Conservation (phyloP, 2,329 filamentous ascomycete genomes). For the Ceratocystis variospora region DNA sequence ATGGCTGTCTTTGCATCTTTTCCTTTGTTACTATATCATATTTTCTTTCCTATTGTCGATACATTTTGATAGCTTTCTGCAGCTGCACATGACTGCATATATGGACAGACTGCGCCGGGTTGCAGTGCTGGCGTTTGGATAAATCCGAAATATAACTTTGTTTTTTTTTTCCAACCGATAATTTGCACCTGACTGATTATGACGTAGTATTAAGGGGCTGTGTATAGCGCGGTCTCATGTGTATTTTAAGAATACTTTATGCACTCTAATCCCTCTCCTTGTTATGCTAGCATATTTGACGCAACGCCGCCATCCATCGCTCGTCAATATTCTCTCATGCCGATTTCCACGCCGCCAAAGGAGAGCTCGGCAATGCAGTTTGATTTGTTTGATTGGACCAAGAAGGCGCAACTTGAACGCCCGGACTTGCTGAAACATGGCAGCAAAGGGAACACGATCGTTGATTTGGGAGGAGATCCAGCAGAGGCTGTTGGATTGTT, state of each 20-base stretch:
- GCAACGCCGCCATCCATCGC: too few species aligned
- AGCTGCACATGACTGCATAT: neutral
- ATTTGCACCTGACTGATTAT: neutral
- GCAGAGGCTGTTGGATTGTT: too few species aligned
- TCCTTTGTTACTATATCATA: conserved; percentile 13
- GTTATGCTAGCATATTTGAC: neutral
- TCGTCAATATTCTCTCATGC: neutral
- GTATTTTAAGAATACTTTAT: neutral
- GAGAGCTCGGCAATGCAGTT: neutral
- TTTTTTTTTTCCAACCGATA: neutral
- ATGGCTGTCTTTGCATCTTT: conserved; percentile 4
- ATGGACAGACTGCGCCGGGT: conserved; percentile 3
- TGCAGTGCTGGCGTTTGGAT: conserved; percentile 7
- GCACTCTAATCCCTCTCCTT: neutral
- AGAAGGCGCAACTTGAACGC: neutral
- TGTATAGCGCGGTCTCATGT: neutral
- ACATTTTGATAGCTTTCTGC: neutral
- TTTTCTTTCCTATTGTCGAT: conserved; percentile 14
- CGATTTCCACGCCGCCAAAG: neutral
- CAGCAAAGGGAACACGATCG: neutral
- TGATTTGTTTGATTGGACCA: neutral
- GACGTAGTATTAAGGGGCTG: neutral
- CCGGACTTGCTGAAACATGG: neutral
- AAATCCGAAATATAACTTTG: neutral
- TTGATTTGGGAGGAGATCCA: neutral